These are phyloP conservation scores for Apodospora peruviana DNA, from an alignment of 495 filamentous ascomycete species.

Conservation along the genomic window DNA sequence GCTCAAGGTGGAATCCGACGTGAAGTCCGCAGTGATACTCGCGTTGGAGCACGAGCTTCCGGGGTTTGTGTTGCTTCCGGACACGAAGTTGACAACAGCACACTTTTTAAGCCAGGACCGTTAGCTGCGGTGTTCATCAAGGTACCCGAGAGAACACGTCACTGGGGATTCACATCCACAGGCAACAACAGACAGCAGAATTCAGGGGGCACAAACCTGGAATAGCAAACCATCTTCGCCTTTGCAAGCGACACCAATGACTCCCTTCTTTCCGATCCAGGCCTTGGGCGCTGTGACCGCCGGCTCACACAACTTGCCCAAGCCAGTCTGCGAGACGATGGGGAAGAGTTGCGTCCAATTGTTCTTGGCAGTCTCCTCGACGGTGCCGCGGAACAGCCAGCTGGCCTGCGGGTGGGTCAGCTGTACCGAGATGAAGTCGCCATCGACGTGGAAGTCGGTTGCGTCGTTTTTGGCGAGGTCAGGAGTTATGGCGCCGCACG, in stretches of 20 bases:
- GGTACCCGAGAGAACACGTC: not conserved
- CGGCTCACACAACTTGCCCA: constrained; percentile 39
- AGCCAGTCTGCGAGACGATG: constrained; percentile 38
- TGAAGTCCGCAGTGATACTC: constrained; percentile 29
- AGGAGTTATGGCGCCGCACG: constrained; percentile 43
- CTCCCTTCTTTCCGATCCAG: constrained; percentile 45
- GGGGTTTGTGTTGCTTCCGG: constrained; percentile 22
- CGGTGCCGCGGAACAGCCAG: constrained; percentile 47
- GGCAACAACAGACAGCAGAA: not conserved
- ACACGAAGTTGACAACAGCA: constrained; percentile 45
- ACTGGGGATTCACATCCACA: too few relatives aligned
- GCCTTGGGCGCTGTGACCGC: constrained; percentile 31
- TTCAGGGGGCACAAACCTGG: constrained; percentile 32
- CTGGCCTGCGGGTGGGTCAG: constrained; percentile 39
- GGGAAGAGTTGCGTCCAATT: constrained; percentile 47
- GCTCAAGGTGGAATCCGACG: constrained; percentile 27
- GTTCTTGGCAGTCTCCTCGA: constrained; percentile 32
- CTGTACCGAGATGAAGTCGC: constrained; percentile 33
- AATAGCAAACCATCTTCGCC: constrained; percentile 44
- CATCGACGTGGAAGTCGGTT: constrained; percentile 48
- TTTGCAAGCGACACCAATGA: constrained; percentile 37
- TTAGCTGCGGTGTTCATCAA: not conserved
- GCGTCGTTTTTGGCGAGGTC: constrained; percentile 28
- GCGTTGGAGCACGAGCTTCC: constrained; percentile 36
- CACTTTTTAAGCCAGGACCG: constrained; percentile 30